Percentiles rank a stretch among this genome's conserved stretches.
These are phyloP conservation scores for Maudiozyma pseudohumilis DNA, from an alignment of 805 yeast genomes.

Conservation along the genomic window DNA sequence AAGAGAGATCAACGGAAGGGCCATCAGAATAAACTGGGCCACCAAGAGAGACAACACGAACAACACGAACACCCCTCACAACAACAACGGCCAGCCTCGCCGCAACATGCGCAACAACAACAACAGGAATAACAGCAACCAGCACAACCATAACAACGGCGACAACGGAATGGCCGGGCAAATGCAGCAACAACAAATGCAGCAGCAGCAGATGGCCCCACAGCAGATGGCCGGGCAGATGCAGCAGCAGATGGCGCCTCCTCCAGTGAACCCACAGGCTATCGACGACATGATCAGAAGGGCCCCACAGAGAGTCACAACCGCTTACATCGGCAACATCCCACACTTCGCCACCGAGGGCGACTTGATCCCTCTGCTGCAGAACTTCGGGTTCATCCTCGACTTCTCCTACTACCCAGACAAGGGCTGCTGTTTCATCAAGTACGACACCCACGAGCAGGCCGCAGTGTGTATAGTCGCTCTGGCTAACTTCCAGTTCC, in stretches of 20 bases:
- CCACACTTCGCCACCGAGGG: conserved; percentile 66
- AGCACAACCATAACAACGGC: conserved; percentile 3
- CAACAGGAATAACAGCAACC: conserved; percentile 13
- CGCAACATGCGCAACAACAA: conserved; percentile 20
- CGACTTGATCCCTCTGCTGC: conserved; percentile 64
- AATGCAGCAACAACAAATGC: conserved; percentile 10
- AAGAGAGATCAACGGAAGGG: conserved; percentile 57
- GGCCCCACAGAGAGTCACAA: conserved; percentile 57
- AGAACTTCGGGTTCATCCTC: conserved; percentile 72
- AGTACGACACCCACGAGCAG: conserved; percentile 76
- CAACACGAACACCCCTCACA: conserved; percentile 13
- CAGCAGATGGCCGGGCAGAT: conserved; percentile 8
- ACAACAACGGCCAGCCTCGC: conserved; percentile 19
- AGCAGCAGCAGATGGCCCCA: conserved; percentile 6
- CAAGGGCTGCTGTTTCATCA: conserved; percentile 79
- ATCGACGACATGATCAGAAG: conserved; percentile 67
- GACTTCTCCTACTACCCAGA: conserved; percentile 75
- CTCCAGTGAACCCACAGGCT: conserved; percentile 40
- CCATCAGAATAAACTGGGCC: conserved; percentile 84
- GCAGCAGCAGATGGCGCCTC: conserved; percentile 21
- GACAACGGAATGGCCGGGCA: conserved; percentile 9
- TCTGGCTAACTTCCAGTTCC: conserved; percentile 54
- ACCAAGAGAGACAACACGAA: conserved; percentile 45
- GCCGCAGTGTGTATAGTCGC: conserved; percentile 85
- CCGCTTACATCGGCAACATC: conserved; percentile 80